Evolutionary conservation across 2,329 filamentous ascomycete genomes (phyloP).

Genomic region (Claviceps digitariae): DNA sequence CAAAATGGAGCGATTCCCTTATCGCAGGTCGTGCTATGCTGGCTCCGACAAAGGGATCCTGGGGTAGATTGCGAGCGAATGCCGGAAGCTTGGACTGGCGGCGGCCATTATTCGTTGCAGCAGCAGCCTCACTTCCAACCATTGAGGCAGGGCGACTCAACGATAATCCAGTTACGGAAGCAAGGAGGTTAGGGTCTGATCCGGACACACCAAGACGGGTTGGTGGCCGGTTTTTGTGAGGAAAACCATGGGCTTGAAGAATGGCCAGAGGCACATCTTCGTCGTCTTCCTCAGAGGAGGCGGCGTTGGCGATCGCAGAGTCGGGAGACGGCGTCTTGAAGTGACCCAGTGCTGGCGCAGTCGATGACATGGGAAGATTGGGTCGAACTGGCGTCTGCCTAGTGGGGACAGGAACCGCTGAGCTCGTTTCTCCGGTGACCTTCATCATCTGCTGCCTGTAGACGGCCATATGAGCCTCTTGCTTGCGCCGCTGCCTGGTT

Average conservation of each 20-base stretch:
- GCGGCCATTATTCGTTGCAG: conserved; percentile 16
- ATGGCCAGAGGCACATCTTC: conserved; percentile 82
- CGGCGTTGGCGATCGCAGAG: conserved; percentile 28
- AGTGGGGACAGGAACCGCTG: conserved; percentile 5
- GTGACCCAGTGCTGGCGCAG: conserved; percentile 44
- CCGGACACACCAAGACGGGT: conserved; percentile 49
- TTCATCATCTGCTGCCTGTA: conserved; percentile 97
- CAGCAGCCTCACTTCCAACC: conserved; percentile 26
- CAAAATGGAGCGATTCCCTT: conserved; percentile 61
- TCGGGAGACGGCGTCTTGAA: conserved; percentile 23
- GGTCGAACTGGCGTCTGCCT: conserved; percentile 32
- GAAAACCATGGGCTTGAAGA: conserved; percentile 78
- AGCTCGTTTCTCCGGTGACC: conserved; percentile 60
- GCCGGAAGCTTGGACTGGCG: conserved; percentile 48
- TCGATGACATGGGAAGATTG: conserved; percentile 42
- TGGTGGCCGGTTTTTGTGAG: conserved; percentile 62
- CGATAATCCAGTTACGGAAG: conserved; percentile 31
- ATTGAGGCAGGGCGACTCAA: conserved; percentile 41
- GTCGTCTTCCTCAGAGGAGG: conserved; percentile 72
- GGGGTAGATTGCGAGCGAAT: conserved; percentile 70
- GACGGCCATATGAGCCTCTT: conserved; percentile 79
- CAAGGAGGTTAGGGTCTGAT: conserved; percentile 60
- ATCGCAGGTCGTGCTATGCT: conserved; percentile 58
- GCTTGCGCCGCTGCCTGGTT: conserved; percentile 67
- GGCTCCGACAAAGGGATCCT: conserved; percentile 74